A percentile compares a stretch with the other conserved stretches of the same genome.
Evolutionary conservation across 1,284 basidiomycete genomes (phyloP).

Genomic region (Cutaneotrichosporon cyanovorans): DNA sequence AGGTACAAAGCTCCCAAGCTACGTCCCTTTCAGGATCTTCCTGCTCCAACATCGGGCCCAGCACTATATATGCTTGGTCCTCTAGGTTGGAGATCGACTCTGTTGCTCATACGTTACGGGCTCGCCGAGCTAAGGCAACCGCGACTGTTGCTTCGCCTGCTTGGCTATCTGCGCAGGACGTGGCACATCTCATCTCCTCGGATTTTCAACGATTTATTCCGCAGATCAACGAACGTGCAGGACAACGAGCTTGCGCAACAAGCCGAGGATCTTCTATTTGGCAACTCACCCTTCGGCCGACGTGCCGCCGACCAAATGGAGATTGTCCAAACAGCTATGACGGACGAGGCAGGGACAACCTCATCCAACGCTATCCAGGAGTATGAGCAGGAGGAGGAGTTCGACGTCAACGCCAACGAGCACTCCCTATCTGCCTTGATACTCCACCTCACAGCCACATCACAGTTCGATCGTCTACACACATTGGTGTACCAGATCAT

Average conservation of each 20-base stretch:
- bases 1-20: no score
- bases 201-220: slow-evolving; percentile 23
- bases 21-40: no score
- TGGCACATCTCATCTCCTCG: slow-evolving; percentile 5
- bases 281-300: background rate
- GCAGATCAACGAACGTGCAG: slow-evolving; percentile 4
- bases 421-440: slow-evolving; percentile 22
- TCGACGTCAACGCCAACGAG: background rate
- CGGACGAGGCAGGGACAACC: no score
- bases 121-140: slow-evolving; percentile 23
- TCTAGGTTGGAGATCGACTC: slow-evolving; percentile 27
- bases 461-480: slow-evolving; percentile 26
- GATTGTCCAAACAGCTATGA: no score
- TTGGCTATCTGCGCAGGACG: slow-evolving; percentile 28
- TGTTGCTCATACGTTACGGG: slow-evolving; percentile 34
- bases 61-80: slow-evolving; percentile 31
- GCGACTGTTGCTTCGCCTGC: slow-evolving; percentile 19
- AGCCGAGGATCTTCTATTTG: slow-evolving; percentile 10
- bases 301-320: no score
- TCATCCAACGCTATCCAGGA: no score
- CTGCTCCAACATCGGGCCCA: slow-evolving; percentile 8
- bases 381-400: background rate
- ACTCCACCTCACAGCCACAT: slow-evolving; percentile 22
- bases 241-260: slow-evolving; percentile 3
- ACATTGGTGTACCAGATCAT: slow-evolving; percentile 23